Evolutionary conservation across 2,329 filamentous ascomycete species (phyloP).

Genomic region (Fulvia fulva): DNA sequence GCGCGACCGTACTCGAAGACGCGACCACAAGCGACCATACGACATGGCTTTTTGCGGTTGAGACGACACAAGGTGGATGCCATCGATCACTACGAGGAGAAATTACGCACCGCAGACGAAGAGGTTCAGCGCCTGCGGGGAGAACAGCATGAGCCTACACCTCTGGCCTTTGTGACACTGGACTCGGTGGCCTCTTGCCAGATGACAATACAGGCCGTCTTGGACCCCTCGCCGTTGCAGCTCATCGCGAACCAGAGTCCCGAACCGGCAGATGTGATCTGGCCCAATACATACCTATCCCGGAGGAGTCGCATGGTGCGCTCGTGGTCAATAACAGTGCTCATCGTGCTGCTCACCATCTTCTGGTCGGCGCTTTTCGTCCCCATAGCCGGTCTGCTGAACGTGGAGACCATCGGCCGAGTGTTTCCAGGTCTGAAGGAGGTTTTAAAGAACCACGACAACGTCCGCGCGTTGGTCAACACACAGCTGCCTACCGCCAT

Average conservation of each 20-base stretch:
- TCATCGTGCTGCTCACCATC: slow-evolving; percentile 78
- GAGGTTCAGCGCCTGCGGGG: slow-evolving; percentile 66
- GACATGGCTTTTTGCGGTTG: slow-evolving; percentile 73
- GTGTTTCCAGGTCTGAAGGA: slow-evolving; percentile 67
- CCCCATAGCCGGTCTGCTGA: slow-evolving; percentile 72
- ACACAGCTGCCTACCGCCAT: slow-evolving; percentile 83
- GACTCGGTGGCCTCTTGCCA: slow-evolving; percentile 87
- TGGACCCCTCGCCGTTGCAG: slow-evolving; percentile 83
- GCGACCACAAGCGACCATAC: slow-evolving; percentile 67
- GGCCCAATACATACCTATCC: slow-evolving; percentile 85
- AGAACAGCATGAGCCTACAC: slow-evolving; percentile 71
- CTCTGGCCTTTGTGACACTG: slow-evolving; percentile 95
- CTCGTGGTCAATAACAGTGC: slow-evolving; percentile 76
- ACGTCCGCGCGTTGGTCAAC: slow-evolving; percentile 72
- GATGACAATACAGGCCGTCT: slow-evolving; percentile 91
- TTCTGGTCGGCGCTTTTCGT: slow-evolving; percentile 84
- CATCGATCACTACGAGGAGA: slow-evolving; percentile 90
- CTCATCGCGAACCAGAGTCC: slow-evolving; percentile 83
- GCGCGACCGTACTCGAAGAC: slow-evolving; percentile 43
- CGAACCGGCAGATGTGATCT: slow-evolving; percentile 87
- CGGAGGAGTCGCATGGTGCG: slow-evolving; percentile 69
- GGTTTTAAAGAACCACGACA: slow-evolving; percentile 62
- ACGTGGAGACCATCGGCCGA: slow-evolving; percentile 72
- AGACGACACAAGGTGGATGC: slow-evolving; percentile 75
- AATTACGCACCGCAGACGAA: slow-evolving; percentile 72